Base-by-base conservation (phyloP, 2,329 filamentous ascomycete genomes). In the Geosmithia putterillii region DNA sequence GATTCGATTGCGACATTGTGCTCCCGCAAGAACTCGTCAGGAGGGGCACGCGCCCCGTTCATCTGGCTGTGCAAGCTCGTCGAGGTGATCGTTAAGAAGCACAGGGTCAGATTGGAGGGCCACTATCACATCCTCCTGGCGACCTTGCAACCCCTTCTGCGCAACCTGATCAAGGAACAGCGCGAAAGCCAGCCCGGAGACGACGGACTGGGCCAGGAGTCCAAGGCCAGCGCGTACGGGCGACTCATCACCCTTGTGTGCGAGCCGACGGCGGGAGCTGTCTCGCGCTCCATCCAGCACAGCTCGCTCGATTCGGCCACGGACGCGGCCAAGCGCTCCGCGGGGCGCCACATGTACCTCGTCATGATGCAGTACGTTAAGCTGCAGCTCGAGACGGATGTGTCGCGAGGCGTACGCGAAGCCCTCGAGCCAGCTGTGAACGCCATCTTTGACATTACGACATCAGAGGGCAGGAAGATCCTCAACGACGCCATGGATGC, bases 291-390 rank as follows among this genome's bases (percentile, higher is more conserved):
- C 2, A 63, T 64, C 51, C 64, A 65, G 43, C 61, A 63, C 41
- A 62, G 59, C 41, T 54, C 61, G 15, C 66, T 82, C 21, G 74
- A 77, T 52, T 79, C 76, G 20, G 76, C 75, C 2, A 76, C 70
- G 2, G 76, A 78, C 49, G 70, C 67, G 23, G 77, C 76, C 18
- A 80, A 79, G 60, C 68, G 74, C 15, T 74, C 72, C 7, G 76
- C 76, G 1, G 76, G 76, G 4, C 67, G 74, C 48, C 69, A 79
- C 58, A 79, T 82, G 71, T 77, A 77, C 50, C 58, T 75, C 23
- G 59, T 81, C 6, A 56, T 82, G 38, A 70, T 75, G 60, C 60
- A 68, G 43, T 82, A 80, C 52, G 65, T 81, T 48, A 74, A 72
- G 58, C 60, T 80, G 48, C 76, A 80, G 57, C 68, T 81, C 6